These are phyloP conservation scores for Mariannaea sp. DNA, from an alignment of 2,329 filamentous ascomycete species.

Conservation along the genomic window DNA sequence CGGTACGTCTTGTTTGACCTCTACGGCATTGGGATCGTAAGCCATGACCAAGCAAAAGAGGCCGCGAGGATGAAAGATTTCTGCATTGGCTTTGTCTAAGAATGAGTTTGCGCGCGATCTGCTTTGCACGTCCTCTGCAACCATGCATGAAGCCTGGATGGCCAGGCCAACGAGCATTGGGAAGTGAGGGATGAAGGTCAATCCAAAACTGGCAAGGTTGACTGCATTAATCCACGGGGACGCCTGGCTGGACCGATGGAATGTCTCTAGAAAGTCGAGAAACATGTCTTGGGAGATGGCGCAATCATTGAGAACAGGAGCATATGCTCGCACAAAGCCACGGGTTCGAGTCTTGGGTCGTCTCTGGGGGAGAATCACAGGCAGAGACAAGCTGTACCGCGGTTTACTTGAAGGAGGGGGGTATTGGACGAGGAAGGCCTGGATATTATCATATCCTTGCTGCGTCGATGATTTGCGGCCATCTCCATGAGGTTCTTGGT, in stretches of 20 bases:
- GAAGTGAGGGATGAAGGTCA: slow-evolving; percentile 15
- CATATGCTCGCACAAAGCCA: slow-evolving; percentile 24
- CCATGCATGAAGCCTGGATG: slow-evolving; percentile 12
- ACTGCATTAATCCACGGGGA: slow-evolving; percentile 23
- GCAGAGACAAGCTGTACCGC: background rate
- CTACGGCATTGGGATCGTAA: slow-evolving; percentile 9
- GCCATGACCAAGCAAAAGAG: slow-evolving; percentile 25
- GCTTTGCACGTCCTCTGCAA: slow-evolving; percentile 15
- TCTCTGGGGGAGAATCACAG: slow-evolving; percentile 24
- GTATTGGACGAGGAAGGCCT: slow-evolving; percentile 1
- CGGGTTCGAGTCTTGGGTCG: slow-evolving; percentile 21
- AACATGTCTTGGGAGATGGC: slow-evolving; percentile 25
- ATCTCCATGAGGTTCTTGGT: background rate
- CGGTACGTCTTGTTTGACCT: background rate
- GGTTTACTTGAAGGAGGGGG: background rate
- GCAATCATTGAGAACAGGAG: slow-evolving; percentile 14
- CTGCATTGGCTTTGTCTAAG: slow-evolving; percentile 21
- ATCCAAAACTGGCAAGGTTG: slow-evolving; percentile 16
- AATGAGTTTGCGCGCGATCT: slow-evolving; percentile 22
- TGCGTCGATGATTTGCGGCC: background rate
- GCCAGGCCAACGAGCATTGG: slow-evolving; percentile 24
- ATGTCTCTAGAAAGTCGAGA: slow-evolving; percentile 21
- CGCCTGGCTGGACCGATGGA: slow-evolving; percentile 20
- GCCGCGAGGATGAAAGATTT: slow-evolving; percentile 24
- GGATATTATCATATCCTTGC: background rate